Evolutionary conservation across 257 asterid species (phyloP).

Genomic region (Thymus quinquecostatus): DNA sequence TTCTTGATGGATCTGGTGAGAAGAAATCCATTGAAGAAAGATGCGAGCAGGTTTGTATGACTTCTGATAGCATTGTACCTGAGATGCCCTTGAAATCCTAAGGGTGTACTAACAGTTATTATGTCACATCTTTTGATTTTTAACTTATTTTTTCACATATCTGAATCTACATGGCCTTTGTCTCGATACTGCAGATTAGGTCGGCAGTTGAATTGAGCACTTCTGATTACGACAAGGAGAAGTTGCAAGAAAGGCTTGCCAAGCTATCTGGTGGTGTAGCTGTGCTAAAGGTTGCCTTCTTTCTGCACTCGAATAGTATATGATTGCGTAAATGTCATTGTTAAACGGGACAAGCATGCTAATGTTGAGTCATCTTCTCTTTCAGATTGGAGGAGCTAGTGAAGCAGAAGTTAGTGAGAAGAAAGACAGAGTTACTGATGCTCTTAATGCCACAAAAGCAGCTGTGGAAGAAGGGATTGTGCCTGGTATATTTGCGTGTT

Average conservation of each 20-base stretch:
- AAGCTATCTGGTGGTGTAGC: constrained; percentile 98
- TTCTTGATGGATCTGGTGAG: constrained; percentile 94
- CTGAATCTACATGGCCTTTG: neutral
- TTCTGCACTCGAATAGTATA: neutral
- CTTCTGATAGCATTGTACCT: constrained; percentile 12
- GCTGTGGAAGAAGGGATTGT: constrained; percentile 98
- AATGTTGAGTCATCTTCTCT: neutral
- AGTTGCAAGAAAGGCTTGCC: constrained; percentile 90
- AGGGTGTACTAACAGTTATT: no score
- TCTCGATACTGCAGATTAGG: constrained; percentile 55
- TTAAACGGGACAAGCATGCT: neutral
- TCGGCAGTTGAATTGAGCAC: constrained; percentile 75
- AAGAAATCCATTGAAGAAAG: constrained; percentile 85
- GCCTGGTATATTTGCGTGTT: constrained; percentile 49
- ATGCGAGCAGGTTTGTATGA: constrained; percentile 71
- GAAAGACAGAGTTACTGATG: constrained; percentile 94
- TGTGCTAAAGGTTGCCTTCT: constrained; percentile 69
- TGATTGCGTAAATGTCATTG: neutral
- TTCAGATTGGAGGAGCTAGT: constrained; percentile 97
- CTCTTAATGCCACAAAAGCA: constrained; percentile 95
- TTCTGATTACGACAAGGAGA: constrained; percentile 94
- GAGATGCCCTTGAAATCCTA: no score
- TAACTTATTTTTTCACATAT: neutral
- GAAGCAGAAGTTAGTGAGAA: constrained; percentile 95
- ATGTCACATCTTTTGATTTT: neutral